Percentiles rank a stretch among this genome's conserved stretches.
These are phyloP conservation scores for Hordeum marinum DNA, from an alignment of 176 grass and related monocot genomes.

Conservation along the genomic window DNA sequence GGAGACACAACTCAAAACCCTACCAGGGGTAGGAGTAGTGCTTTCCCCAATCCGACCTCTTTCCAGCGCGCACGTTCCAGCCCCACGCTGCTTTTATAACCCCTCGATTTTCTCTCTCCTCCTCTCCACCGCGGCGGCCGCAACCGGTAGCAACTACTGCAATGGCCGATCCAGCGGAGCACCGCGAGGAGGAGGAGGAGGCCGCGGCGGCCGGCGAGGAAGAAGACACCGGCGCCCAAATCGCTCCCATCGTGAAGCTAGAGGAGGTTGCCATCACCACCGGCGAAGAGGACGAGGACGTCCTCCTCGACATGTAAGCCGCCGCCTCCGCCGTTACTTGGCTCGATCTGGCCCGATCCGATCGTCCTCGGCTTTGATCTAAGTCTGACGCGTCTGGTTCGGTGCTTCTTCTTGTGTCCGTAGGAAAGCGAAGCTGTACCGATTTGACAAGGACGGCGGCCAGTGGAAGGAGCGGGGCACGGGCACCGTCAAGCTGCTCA, in stretches of 20 bases:
- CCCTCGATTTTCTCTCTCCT: neutral
- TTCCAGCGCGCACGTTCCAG: slow-evolving; percentile 30
- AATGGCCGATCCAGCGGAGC: slow-evolving; percentile 57
- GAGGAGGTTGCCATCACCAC: slow-evolving; percentile 84
- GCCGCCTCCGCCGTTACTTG: neutral
- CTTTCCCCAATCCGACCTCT: slow-evolving; percentile 28
- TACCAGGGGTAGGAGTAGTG: neutral
- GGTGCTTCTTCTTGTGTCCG: neutral
- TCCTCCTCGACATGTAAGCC: slow-evolving; percentile 64
- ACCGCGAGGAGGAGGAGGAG: slow-evolving; percentile 50
- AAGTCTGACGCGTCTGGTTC: neutral
- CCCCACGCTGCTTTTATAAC: slow-evolving; percentile 15
- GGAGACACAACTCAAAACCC: neutral
- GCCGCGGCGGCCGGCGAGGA: slow-evolving; percentile 60
- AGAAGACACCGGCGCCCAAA: slow-evolving; percentile 84
- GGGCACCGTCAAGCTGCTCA: slow-evolving; percentile 67
- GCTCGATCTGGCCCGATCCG: slow-evolving; percentile 22
- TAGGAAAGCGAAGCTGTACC: slow-evolving; percentile 75
- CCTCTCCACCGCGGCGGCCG: slow-evolving; percentile 12
- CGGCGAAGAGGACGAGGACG: slow-evolving; percentile 81
- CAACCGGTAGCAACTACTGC: slow-evolving; percentile 8
- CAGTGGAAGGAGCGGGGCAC: slow-evolving; percentile 86
- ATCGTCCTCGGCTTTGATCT: slow-evolving; percentile 35
- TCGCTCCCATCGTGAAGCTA: slow-evolving; percentile 73
- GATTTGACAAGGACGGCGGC: slow-evolving; percentile 68